A percentile compares a stretch with the other conserved stretches of the same genome.
phyloP scores from a whole-genome alignment of 257 asterid genomes.

The Nicotiana benthamiana region DNA sequence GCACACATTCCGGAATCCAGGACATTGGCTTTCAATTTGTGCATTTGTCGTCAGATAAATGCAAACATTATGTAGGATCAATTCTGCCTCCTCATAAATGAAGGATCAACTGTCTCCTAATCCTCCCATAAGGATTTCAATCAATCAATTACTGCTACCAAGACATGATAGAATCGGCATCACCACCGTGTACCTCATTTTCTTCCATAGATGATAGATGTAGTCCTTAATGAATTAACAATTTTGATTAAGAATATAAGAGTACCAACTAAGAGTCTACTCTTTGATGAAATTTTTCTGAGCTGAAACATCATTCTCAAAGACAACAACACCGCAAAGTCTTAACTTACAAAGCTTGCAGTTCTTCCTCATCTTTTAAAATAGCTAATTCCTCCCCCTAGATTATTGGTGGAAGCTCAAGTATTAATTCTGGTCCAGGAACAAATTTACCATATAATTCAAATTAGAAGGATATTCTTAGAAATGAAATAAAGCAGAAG shows the following conservation, averaged over 20 bases:
- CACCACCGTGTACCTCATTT: neutral
- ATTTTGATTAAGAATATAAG: neutral
- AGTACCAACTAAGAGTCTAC: neutral
- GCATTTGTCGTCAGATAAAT: neutral
- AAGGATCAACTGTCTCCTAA: neutral
- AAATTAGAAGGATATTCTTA: neutral
- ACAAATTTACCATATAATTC: neutral
- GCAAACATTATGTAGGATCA: neutral
- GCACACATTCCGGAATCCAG: neutral
- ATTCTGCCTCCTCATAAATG: neutral
- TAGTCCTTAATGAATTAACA: neutral
- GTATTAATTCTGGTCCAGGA: neutral
- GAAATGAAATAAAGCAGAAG: neutral
- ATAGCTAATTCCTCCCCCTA: neutral
- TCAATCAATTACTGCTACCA: neutral
- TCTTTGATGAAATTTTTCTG: neutral
- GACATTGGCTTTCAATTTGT: neutral
- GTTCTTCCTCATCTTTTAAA: neutral
- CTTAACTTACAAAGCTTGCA: neutral
- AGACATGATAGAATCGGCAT: neutral
- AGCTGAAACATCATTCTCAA: neutral
- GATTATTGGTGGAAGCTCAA: neutral
- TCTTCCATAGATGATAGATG: neutral
- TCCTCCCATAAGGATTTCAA: neutral
- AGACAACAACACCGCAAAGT: neutral